phyloP scores from a whole-genome alignment of 1,284 basidiomycete genomes.

The Leccinum pachyderme region DNA sequence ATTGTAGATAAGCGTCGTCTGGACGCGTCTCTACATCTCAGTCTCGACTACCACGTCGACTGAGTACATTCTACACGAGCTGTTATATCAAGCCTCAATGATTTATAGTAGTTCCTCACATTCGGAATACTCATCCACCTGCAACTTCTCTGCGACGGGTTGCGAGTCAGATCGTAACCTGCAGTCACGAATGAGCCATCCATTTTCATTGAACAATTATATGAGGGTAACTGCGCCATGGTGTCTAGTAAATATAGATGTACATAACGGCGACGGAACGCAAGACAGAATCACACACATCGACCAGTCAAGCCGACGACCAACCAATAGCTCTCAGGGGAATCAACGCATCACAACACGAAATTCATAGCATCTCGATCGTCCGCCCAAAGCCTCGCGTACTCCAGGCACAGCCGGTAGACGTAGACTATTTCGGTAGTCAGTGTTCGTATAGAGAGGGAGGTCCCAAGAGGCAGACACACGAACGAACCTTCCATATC shows the following conservation, averaged over 20 bases:
- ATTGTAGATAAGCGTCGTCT: no score
- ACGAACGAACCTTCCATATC: constrained; percentile 80
- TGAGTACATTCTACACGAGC: no score
- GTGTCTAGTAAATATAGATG: background rate
- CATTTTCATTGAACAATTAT: background rate
- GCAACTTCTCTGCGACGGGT: no score
- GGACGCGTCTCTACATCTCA: no score
- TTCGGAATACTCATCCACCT: no score
- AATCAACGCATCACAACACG: constrained; percentile 22
- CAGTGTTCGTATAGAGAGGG: background rate
- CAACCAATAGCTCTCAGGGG: background rate
- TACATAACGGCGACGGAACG: background rate
- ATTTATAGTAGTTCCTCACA: no score
- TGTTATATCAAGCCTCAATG: no score
- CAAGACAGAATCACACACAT: background rate
- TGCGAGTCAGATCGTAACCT: no score
- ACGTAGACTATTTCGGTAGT: constrained; percentile 60
- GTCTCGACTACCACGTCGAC: no score
- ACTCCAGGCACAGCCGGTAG: constrained; percentile 88
- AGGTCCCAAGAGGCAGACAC: background rate
- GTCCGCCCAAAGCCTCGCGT: constrained; percentile 80
- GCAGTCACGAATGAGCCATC: background rate
- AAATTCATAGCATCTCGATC: constrained; percentile 74
- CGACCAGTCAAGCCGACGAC: background rate
- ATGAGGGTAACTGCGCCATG: background rate